Percentiles rank a stretch among this genome's conserved stretches.
Evolutionary conservation across 495 filamentous ascomycete genomes (phyloP).

Genomic region (Penicillium cosmopolitanum): DNA sequence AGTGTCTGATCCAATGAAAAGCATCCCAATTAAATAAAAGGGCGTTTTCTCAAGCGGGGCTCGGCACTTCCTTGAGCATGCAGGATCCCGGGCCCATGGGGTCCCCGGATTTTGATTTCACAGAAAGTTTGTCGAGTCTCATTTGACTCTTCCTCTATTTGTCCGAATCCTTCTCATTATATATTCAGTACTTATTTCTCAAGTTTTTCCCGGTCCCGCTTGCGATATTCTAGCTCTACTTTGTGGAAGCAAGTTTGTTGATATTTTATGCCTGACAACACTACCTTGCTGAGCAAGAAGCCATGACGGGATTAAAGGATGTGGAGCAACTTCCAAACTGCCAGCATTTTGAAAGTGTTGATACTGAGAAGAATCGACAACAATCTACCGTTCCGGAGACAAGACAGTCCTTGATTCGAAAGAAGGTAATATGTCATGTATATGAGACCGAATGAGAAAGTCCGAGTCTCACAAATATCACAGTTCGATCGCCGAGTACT

Average conservation of each 20-base stretch:
- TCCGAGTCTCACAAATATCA: not conserved
- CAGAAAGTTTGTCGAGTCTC: not conserved
- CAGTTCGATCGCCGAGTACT: slow-evolving; percentile 33
- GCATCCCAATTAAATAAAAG: not conserved
- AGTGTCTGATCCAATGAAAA: not conserved
- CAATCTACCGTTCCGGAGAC: slow-evolving; percentile 7
- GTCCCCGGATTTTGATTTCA: slow-evolving; percentile 3
- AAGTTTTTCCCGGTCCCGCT: not conserved
- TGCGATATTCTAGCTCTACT: not conserved
- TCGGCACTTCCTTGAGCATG: not conserved
- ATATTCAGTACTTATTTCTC: not conserved
- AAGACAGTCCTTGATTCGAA: slow-evolving; percentile 20
- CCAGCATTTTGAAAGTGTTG: slow-evolving; percentile 12
- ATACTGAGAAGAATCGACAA: not conserved
- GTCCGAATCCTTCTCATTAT: not conserved
- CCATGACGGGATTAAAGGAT: slow-evolving; percentile 7
- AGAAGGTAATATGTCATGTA: slow-evolving; percentile 13
- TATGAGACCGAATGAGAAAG: not conserved
- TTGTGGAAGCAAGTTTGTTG: not conserved
- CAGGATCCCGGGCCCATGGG: slow-evolving; percentile 2
- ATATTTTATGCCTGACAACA: not conserved
- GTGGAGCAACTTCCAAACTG: slow-evolving; percentile 5
- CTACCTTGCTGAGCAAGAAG: not conserved
- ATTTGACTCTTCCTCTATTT: not conserved
- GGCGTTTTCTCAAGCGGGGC: slow-evolving; percentile 4